phyloP scores from a whole-genome alignment of 2,329 filamentous ascomycete species.

The Venturiaceae sp. region DNA sequence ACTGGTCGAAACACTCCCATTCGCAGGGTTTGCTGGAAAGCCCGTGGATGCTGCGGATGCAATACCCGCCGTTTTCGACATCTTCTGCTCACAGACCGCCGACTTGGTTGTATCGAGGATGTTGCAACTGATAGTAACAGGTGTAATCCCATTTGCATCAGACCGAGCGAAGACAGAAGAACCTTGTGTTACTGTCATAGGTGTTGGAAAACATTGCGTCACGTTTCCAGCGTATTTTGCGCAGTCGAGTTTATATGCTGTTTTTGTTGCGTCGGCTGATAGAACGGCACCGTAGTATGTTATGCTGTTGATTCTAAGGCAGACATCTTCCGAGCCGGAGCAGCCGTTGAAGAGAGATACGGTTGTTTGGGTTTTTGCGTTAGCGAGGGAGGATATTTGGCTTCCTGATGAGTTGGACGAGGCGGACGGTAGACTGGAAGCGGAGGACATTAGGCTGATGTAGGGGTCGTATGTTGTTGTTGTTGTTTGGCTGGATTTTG shows the following conservation, averaged over 20 bases:
- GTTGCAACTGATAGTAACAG: conserved; percentile 3
- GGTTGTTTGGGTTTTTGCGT: conserved; percentile 2
- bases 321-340: neutral
- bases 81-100: conserved; percentile 1
- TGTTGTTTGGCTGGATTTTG: neutral
- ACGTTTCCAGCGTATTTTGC: neutral
- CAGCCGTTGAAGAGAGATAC: conserved; percentile 8
- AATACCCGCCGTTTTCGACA: neutral
- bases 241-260: conserved; percentile 7
- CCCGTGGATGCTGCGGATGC: neutral
- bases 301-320: neutral
- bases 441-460: neutral
- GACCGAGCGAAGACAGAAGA: neutral
- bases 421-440: neutral
- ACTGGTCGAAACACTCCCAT: neutral
- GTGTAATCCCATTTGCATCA: neutral
- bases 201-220: neutral
- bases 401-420: neutral
- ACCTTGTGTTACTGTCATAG: conserved; percentile 6
- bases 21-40: neutral
- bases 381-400: neutral
- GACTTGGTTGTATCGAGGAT: neutral
- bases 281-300: conserved; percentile 8
- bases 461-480: neutral
- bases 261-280: conserved; percentile 3